These are phyloP conservation scores for Phaeosphaeria sp. DNA, from an alignment of 2,329 filamentous ascomycete genomes.

Conservation along the genomic window DNA sequence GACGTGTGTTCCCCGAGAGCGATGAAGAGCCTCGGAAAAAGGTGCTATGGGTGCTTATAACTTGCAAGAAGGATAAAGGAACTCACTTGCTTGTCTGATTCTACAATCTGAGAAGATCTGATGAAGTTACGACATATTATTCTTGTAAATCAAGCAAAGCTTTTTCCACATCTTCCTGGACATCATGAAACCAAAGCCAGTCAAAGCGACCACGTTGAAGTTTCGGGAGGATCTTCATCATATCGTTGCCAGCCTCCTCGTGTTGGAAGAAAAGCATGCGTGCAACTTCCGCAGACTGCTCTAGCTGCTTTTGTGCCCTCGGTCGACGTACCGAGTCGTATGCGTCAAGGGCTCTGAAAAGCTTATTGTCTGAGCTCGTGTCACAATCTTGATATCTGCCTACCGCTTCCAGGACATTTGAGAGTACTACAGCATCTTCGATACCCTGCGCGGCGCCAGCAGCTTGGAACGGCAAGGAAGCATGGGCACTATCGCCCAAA, in stretches of 20 bases:
- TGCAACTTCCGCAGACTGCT: not conserved
- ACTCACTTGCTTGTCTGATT: too few relatives aligned
- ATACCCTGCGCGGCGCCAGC: slow-evolving; percentile 31
- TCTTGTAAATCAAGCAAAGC: not conserved
- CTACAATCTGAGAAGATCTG: too few relatives aligned
- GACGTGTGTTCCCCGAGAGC: not conserved
- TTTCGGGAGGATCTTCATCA: slow-evolving; percentile 7
- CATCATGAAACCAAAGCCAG: slow-evolving; percentile 28
- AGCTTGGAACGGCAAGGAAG: slow-evolving; percentile 27
- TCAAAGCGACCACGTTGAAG: slow-evolving; percentile 13
- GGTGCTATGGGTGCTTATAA: too few relatives aligned
- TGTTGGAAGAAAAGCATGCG: slow-evolving; percentile 14
- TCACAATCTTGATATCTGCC: not conserved
- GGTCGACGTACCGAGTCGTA: slow-evolving; percentile 29
- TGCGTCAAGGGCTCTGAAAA: slow-evolving; percentile 16
- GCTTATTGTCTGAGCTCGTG: not conserved
- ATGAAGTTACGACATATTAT: too few relatives aligned
- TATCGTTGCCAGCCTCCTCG: slow-evolving; percentile 13
- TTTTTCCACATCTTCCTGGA: slow-evolving; percentile 17
- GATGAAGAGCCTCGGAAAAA: too few relatives aligned
- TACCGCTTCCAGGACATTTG: slow-evolving; percentile 16
- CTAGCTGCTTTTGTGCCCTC: slow-evolving; percentile 21
- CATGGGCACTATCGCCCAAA: slow-evolving; percentile 34
- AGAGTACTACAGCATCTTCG: slow-evolving; percentile 35
- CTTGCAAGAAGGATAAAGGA: too few relatives aligned